Evolutionary conservation across 306 rosid genomes (phyloP).

Genomic region (Clitoria ternatea): DNA sequence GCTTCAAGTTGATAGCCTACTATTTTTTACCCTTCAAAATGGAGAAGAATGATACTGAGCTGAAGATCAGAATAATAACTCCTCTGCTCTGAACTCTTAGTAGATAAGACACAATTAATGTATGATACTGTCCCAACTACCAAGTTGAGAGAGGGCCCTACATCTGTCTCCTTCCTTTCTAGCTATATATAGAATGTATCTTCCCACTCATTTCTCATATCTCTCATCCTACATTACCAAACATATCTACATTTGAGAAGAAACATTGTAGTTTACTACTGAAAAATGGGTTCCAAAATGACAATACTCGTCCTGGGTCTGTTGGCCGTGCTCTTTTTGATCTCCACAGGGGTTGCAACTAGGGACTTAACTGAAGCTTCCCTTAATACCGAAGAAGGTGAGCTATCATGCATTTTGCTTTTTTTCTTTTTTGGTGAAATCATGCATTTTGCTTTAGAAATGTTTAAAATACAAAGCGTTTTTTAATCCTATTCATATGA

Average conservation of each 20-base stretch:
- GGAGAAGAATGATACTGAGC: neutral
- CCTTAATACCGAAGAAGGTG: conserved; percentile 16
- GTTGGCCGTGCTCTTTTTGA: conserved; percentile 30
- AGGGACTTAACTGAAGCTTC: conserved; percentile 30
- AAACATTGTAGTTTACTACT: neutral
- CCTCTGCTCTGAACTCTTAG: neutral
- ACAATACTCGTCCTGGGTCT: conserved; percentile 28
- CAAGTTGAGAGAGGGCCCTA: neutral
- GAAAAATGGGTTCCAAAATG: conserved; percentile 40
- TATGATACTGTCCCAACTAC: neutral
- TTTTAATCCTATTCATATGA: no score
- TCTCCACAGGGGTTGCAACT: conserved; percentile 25
- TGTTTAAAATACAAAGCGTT: no score
- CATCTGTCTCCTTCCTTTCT: neutral
- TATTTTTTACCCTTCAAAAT: neutral
- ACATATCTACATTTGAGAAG: neutral
- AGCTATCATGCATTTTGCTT: no score
- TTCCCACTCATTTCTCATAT: neutral
- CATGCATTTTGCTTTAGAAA: no score
- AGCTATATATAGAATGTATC: conserved; percentile 25
- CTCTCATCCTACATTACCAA: neutral
- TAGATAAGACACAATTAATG: conserved; percentile 20
- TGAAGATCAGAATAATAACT: neutral
- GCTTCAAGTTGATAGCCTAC: neutral
- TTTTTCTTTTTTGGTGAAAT: no score